phyloP scores from a whole-genome alignment of 257 asterid species.

The Nicotiana undulata region DNA sequence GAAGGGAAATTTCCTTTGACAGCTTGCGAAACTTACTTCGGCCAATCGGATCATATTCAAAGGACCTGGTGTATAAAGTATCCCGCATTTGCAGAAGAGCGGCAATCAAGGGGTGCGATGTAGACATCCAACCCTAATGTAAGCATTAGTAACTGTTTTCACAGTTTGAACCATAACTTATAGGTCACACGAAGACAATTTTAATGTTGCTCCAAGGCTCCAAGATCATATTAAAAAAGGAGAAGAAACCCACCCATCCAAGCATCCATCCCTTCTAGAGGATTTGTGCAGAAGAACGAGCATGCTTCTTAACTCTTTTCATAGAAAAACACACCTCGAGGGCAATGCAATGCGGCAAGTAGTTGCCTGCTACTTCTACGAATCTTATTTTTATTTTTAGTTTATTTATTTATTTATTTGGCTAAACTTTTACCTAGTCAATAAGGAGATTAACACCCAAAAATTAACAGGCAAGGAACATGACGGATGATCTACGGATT shows the following conservation, averaged over 20 bases:
- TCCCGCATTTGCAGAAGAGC: too few relatives aligned
- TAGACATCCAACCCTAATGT: too few relatives aligned
- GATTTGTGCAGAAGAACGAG: background rate
- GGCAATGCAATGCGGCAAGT: background rate
- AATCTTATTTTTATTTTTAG: background rate
- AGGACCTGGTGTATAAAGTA: too few relatives aligned
- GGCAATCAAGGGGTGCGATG: too few relatives aligned
- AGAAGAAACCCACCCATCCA: background rate
- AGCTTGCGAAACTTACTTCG: background rate
- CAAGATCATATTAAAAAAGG: background rate
- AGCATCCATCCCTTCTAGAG: background rate
- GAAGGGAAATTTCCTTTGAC: background rate
- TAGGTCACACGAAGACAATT: too few relatives aligned
- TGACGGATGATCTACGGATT: background rate
- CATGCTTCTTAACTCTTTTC: constrained; percentile 1
- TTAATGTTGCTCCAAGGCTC: too few relatives aligned
- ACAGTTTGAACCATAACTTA: too few relatives aligned
- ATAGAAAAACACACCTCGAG: background rate
- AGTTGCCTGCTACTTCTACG: background rate
- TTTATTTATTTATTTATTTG: background rate
- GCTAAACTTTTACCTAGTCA: background rate
- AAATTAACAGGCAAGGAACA: background rate
- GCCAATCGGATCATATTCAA: background rate
- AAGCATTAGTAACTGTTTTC: too few relatives aligned
- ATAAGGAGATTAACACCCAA: background rate